Conservation (phyloP, 495 filamentous ascomycete genomes). For the Penicillium argentinense region DNA sequence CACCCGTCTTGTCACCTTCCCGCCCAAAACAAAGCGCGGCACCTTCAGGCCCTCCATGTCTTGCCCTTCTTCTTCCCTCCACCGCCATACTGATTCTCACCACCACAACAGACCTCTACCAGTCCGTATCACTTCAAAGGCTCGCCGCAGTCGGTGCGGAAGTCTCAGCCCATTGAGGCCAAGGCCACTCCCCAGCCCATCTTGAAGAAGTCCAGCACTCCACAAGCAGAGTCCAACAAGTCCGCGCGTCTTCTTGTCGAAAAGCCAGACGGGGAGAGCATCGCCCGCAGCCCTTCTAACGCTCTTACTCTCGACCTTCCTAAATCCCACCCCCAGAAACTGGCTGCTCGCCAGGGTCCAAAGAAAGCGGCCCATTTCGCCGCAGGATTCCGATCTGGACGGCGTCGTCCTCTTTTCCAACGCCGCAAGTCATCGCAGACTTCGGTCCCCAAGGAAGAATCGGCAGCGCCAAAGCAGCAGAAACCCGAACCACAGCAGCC, state of each 20-base stretch:
- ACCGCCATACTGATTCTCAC: neutral
- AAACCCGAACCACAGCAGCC: slow-evolving; percentile 7
- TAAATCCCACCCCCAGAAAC: slow-evolving; percentile 11
- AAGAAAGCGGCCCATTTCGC: slow-evolving; percentile 38
- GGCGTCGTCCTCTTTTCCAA: slow-evolving; percentile 41
- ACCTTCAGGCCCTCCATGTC: too few relatives aligned
- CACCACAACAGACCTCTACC: neutral
- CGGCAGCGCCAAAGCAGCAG: neutral
- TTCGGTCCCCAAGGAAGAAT: slow-evolving; percentile 11
- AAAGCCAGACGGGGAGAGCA: slow-evolving; percentile 23
- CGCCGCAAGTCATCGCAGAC: slow-evolving; percentile 46
- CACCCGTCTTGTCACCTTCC: too few relatives aligned
- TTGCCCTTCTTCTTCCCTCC: too few relatives aligned
- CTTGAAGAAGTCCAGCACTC: slow-evolving; percentile 35
- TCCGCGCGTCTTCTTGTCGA: slow-evolving; percentile 36
- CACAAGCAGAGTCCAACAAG: slow-evolving; percentile 30
- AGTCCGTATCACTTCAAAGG: too few relatives aligned
- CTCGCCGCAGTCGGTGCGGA: too few relatives aligned
- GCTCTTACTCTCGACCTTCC: slow-evolving; percentile 26
- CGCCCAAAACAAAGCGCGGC: too few relatives aligned
- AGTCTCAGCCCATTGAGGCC: slow-evolving; percentile 4
- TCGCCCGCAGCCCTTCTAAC: slow-evolving; percentile 36
- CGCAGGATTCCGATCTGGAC: slow-evolving; percentile 25
- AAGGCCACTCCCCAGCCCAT: slow-evolving; percentile 34
- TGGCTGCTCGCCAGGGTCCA: slow-evolving; percentile 11